A percentile compares a stretch with the other conserved stretches of the same genome.
Evolutionary conservation across 139 green algal species (phyloP).

Genomic region (Chlorella sp.): DNA sequence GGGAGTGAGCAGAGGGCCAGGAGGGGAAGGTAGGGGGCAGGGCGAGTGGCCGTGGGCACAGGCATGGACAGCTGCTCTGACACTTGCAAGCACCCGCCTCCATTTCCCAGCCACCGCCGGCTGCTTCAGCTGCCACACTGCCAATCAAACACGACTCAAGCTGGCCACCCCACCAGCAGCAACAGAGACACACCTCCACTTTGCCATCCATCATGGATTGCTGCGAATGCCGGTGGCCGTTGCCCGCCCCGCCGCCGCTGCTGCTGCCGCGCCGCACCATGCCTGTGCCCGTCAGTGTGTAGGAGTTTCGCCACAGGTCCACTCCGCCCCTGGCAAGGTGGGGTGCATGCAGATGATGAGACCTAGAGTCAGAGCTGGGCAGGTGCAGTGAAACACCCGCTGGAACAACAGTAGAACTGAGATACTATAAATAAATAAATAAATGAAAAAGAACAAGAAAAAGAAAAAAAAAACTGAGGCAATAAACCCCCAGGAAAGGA

Average conservation of each 20-base stretch:
- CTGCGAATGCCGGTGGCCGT: not conserved
- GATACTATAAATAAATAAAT: too few relatives aligned
- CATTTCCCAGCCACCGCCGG: not conserved
- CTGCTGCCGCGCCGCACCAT: conserved; percentile 1
- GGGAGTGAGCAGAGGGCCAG: too few relatives aligned
- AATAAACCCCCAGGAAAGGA: too few relatives aligned
- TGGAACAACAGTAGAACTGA: too few relatives aligned
- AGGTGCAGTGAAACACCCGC: too few relatives aligned
- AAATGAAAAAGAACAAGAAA: too few relatives aligned
- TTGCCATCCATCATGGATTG: conserved; percentile 53
- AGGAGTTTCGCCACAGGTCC: conserved; percentile 56
- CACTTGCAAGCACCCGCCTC: not conserved
- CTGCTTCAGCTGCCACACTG: not conserved
- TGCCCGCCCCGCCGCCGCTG: not conserved
- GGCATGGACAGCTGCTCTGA: not conserved
- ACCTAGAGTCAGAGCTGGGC: too few relatives aligned
- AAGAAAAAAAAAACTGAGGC: too few relatives aligned
- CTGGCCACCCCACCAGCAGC: not conserved
- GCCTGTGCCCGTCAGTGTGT: not conserved
- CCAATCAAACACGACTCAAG: not conserved
- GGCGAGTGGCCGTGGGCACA: too few relatives aligned
- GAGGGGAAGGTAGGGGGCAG: not conserved
- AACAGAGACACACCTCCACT: conserved; percentile 55
- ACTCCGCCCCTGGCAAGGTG: conserved; percentile 69
- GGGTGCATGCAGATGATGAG: too few relatives aligned